phyloP scores from a whole-genome alignment of 2,329 filamentous ascomycete species.

The Aurifilum marmelostoma region DNA sequence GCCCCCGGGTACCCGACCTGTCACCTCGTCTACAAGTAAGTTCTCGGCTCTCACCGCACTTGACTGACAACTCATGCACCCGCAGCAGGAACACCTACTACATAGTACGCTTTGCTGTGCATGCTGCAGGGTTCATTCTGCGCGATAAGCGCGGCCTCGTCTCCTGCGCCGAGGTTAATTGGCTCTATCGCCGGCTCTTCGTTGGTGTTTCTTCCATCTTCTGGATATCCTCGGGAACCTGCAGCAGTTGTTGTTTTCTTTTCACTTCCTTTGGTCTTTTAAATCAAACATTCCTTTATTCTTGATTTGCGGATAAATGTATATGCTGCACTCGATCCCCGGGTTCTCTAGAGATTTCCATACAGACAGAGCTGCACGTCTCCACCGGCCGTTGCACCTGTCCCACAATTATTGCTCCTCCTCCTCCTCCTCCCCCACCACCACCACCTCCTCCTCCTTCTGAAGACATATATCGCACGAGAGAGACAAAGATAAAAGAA shows the following conservation, averaged over 20 bases:
- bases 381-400: neutral
- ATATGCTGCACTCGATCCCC: neutral
- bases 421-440: neutral
- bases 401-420: neutral
- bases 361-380: neutral
- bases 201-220: neutral
- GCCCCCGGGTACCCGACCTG: neutral
- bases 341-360: neutral
- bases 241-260: neutral
- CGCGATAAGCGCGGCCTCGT: neutral
- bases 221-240: neutral
- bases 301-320: neutral
- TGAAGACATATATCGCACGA: neutral
- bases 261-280: no score
- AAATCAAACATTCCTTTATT: neutral
- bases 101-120: neutral
- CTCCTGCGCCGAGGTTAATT: conserved; percentile 3
- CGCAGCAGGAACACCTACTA: neutral
- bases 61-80: no score
- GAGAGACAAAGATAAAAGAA: no score
- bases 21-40: neutral
- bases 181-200: neutral
- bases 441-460: neutral
- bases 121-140: no score
- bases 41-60: neutral